Evolutionary conservation across 2,329 filamentous ascomycete genomes (phyloP), one percentile per base, ranked within the genome.

Genomic region (Trichoderma atrobrunneum): DNA sequence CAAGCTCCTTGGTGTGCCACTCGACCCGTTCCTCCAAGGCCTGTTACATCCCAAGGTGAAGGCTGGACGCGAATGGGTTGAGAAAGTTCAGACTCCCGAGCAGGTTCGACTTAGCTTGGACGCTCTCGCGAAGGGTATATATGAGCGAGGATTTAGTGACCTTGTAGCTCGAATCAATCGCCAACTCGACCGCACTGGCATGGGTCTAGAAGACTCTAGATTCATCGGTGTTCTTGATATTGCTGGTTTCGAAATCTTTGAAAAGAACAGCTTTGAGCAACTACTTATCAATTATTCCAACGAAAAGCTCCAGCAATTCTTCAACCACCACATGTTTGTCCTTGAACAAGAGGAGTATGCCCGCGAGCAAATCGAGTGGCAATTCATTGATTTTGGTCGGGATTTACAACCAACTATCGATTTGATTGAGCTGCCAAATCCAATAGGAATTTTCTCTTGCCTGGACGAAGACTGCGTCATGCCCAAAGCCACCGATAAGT

Each of bases 291-390:
- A 99, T 83, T 99, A 99, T 83, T 98, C 97, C 74, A 99, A 99
- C 82, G 96, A 99, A 82, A 99, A 98, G 81, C 89, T 99, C 7
- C 96, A 99, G 79, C 96, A 99, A 77, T 99, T 99, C 82, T 99
- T 99, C 88, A 99, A 99, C 78, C 96, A 99, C 80, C 97, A 99
- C 85, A 99, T 99, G 96, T 99, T 99, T 79, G 96, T 99, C 11
- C 86, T 99, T 8, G 96, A 99, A 80, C 96, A 99, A 79, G 96
- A 99, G 81, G 96, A 99, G 81, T 99, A 99, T 81, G 95, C 96
- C 10, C 87, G 95, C 62, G 96, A 99, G 80, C 93, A 98, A 81
- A 99, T 99, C 76, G 96, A 99, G 82, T 99, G 96, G 96, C 94
- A 98, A 79, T 99, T 99, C 80, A 99, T 99, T 79, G 96, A 99